Conservation (phyloP, 495 filamentous ascomycete species). For the Aspergillus haitiensis region DNA sequence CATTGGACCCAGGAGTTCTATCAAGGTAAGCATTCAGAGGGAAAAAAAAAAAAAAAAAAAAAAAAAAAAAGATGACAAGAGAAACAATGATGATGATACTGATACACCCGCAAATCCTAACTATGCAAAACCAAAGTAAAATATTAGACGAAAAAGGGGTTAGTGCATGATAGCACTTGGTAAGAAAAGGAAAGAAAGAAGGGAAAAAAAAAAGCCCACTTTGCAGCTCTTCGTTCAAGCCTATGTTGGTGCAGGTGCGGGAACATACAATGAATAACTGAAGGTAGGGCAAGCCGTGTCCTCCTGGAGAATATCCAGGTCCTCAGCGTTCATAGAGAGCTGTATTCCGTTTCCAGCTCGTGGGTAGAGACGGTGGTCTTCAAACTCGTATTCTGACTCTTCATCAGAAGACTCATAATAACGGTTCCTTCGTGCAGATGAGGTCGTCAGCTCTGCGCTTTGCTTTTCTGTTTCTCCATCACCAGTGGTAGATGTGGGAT, state of each 20-base stretch:
- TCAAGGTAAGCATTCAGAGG: background rate
- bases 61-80: background rate
- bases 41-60: background rate
- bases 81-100: background rate
- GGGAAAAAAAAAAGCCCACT: conserved; percentile 8
- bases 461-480: conserved; percentile 4
- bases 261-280: conserved; percentile 40
- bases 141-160: no score
- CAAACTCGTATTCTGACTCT: conserved; percentile 39
- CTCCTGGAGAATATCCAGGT: conserved; percentile 47
- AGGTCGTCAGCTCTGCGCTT: conserved; percentile 1
- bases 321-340: conserved; percentile 34
- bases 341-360: conserved; percentile 57
- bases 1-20: background rate
- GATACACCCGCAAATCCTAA: background rate
- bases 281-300: conserved; percentile 44
- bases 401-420: conserved; percentile 25
- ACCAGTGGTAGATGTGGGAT: background rate
- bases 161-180: no score
- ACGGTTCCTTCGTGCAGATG: conserved; percentile 12
- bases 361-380: conserved; percentile 63
- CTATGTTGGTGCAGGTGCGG: conserved; percentile 22
- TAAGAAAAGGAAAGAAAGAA: background rate
- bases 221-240: conserved; percentile 10
- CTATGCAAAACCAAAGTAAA: no score